Evolutionary conservation across 176 grass and related monocot genomes (phyloP).

Genomic region (Lolium multiflorum): DNA sequence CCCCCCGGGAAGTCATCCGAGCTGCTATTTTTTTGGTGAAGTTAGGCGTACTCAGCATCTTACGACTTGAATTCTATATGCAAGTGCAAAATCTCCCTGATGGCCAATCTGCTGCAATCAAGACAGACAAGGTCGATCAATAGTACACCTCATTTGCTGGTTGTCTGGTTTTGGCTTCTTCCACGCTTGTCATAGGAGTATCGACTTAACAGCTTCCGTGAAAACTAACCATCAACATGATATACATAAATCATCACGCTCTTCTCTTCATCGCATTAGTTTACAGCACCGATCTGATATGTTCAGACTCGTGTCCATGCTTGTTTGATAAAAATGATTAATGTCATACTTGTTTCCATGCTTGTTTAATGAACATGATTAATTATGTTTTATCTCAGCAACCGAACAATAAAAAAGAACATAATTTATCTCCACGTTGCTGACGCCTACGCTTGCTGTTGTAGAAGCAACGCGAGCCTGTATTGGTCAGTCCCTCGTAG

Average conservation of each 20-base stretch:
- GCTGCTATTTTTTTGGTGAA: background rate
- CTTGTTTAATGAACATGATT: no score
- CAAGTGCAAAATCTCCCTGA: background rate
- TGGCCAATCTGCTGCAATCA: background rate
- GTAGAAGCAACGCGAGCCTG: no score
- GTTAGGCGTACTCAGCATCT: background rate
- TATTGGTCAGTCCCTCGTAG: no score
- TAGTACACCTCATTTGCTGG: background rate
- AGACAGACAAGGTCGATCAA: background rate
- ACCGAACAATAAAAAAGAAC: no score
- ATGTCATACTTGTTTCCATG: no score
- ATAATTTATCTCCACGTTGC: no score
- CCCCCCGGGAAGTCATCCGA: background rate
- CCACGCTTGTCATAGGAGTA: background rate
- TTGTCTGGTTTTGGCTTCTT: background rate
- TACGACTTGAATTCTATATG: background rate
- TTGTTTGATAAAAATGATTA: no score
- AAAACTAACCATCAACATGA: background rate
- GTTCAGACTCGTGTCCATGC: background rate
- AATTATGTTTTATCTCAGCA: no score
- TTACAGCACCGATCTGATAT: background rate
- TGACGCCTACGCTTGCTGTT: no score
- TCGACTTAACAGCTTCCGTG: background rate
- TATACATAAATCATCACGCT: background rate
- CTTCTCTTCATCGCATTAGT: background rate